These are phyloP conservation scores for Medicago truncatula DNA, from an alignment of 306 rosid species.

Conservation along the genomic window DNA sequence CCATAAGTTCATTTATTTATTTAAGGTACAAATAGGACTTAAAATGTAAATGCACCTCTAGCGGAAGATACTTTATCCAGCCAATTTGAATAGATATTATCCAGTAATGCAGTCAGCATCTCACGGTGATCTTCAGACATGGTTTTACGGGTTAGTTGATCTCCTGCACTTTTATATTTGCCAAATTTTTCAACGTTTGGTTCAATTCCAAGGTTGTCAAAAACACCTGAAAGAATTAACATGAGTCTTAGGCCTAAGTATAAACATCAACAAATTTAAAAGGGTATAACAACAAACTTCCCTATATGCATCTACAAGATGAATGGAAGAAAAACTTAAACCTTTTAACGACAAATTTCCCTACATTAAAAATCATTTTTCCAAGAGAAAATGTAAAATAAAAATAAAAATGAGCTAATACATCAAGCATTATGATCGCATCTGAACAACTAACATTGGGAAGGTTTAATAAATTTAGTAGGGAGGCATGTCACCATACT, in stretches of 20 bases:
- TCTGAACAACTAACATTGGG: constrained; percentile 7
- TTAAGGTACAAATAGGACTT: constrained; percentile 41
- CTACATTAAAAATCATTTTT: constrained; percentile 9
- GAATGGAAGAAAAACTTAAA: not conserved
- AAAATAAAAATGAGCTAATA: not conserved
- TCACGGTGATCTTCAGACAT: constrained; percentile 83
- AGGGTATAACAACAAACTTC: constrained; percentile 23
- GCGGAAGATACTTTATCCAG: constrained; percentile 79
- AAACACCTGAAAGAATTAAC: constrained; percentile 61
- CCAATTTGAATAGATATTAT: constrained; percentile 87
- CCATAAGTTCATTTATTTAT: constrained; percentile 37
- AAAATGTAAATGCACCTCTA: constrained; percentile 66
- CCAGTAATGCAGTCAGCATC: constrained; percentile 87
- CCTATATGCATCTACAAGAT: constrained; percentile 25
- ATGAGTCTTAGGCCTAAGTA: constrained; percentile 32
- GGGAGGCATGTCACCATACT: constrained; percentile 2
- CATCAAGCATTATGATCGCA: not conserved
- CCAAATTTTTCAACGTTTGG: constrained; percentile 94
- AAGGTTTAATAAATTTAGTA: constrained; percentile 9
- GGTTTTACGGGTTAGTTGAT: constrained; percentile 75
- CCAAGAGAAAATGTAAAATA: not conserved
- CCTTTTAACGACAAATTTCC: constrained; percentile 23
- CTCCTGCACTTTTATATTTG: constrained; percentile 93
- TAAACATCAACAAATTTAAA: constrained; percentile 32
- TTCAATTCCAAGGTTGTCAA: constrained; percentile 86